Percentiles rank a stretch among this genome's conserved stretches.
phyloP scores from a whole-genome alignment of 2,329 filamentous ascomycete genomes.

The Monilinia polystroma region DNA sequence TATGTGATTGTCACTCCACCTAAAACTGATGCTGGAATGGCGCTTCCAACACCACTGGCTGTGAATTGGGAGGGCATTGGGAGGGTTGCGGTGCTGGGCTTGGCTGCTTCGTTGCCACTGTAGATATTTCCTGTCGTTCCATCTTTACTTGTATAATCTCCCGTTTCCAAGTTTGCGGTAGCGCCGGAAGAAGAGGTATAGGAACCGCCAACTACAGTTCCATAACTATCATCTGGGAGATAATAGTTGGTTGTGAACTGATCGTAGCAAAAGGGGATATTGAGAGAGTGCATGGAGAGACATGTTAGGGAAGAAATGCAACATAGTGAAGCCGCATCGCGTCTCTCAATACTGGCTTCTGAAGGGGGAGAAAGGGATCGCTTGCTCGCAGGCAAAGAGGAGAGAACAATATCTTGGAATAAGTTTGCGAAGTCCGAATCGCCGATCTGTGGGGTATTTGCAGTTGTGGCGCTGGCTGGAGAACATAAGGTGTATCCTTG shows the following conservation, averaged over 20 bases:
- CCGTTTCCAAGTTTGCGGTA: conserved; percentile 46
- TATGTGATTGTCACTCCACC: conserved; percentile 43
- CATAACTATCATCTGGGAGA: conserved; percentile 48
- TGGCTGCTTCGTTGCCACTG: conserved; percentile 39
- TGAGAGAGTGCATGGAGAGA: conserved; percentile 37
- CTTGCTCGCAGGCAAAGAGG: conserved; percentile 35
- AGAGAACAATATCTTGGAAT: conserved; percentile 39
- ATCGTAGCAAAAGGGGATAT: conserved; percentile 52
- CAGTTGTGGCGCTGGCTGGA: conserved; percentile 37
- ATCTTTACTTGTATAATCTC: conserved; percentile 44
- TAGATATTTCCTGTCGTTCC: conserved; percentile 49
- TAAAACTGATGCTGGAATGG: conserved; percentile 47
- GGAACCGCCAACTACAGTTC: conserved; percentile 46
- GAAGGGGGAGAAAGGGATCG: conserved; percentile 10
- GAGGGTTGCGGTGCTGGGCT: conserved; percentile 47
- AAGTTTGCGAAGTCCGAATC: conserved; percentile 37
- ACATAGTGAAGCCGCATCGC: conserved; percentile 32
- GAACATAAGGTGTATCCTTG: conserved; percentile 39
- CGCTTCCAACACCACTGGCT: conserved; percentile 46
- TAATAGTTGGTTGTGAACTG: conserved; percentile 52
- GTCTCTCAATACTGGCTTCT: neutral
- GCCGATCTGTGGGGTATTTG: conserved; percentile 37
- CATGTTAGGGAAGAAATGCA: conserved; percentile 34
- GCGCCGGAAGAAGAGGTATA: conserved; percentile 44
- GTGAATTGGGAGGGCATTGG: conserved; percentile 48